phyloP scores from a whole-genome alignment of 2,329 filamentous ascomycete genomes.

The Phialemonium atrogriseum region DNA sequence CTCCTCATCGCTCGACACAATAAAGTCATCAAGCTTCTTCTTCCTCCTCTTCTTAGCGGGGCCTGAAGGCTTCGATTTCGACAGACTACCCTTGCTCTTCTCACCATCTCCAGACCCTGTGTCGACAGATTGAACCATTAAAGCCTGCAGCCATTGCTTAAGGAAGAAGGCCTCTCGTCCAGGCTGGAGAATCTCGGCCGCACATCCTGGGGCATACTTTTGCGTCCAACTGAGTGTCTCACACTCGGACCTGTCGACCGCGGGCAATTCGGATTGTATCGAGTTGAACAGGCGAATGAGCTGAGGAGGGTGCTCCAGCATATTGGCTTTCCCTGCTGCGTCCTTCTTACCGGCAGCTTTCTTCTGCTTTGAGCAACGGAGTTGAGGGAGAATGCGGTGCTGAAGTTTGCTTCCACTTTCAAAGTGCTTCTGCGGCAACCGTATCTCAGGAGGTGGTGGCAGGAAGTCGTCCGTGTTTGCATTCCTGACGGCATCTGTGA shows the following conservation, averaged over 20 bases:
- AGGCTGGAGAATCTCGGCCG: conserved; percentile 66
- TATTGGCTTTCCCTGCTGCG: not conserved
- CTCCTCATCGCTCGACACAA: conserved; percentile 74
- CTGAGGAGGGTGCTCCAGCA: conserved; percentile 39
- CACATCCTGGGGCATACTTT: conserved; percentile 70
- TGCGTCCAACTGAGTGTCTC: conserved; percentile 69
- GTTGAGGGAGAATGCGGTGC: conserved; percentile 34
- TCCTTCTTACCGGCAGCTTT: conserved; percentile 1
- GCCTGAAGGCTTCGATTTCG: conserved; percentile 17
- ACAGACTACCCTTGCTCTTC: conserved; percentile 17
- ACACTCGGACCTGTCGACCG: conserved; percentile 72
- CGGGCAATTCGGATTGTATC: conserved; percentile 56
- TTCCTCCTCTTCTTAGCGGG: conserved; percentile 59
- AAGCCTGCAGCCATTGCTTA: conserved; percentile 69
- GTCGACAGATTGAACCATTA: conserved; percentile 71
- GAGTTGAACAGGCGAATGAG: conserved; percentile 44
- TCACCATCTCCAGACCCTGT: conserved; percentile 38
- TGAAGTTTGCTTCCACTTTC: conserved; percentile 50
- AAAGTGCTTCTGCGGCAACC: conserved; percentile 47
- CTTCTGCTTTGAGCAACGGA: conserved; percentile 19
- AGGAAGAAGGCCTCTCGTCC: conserved; percentile 63
- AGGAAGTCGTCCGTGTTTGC: conserved; percentile 30
- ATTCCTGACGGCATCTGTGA: conserved; percentile 23
- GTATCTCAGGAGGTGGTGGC: conserved; percentile 38
- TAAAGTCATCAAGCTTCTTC: conserved; percentile 70